Base-by-base conservation (phyloP, 1,284 basidiomycete genomes). In the Puccinia coronata region DNA sequence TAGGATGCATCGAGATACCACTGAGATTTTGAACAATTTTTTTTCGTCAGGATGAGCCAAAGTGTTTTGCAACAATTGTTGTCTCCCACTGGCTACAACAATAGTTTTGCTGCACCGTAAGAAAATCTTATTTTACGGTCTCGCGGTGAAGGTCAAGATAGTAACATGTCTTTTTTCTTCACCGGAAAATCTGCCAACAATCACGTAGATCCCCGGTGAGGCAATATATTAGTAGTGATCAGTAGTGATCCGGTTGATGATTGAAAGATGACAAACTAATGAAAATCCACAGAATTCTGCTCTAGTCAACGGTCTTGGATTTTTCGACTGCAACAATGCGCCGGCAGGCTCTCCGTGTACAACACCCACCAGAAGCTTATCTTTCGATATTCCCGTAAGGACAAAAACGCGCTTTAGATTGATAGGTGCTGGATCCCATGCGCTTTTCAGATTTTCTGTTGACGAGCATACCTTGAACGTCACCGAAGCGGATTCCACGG, bases 321-420 rank as follows among this genome's bases (percentile, higher is more conserved):
- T 57, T 25, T 79, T 71, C 18, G 47, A 79, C 71, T 79, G 77
- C 77, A 41, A 43, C 3, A 53, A 70, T 47, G 77, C 77, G 9
- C 47, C 28, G 18, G 65, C 49, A 16, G 53, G 25, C 25, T 16
- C 28, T n/a, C 41, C 16, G 16, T 79, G 77, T 49, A 57, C 31
- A 28, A 51, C 65, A 28, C 47, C 31, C n/a, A 71, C 16, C 31
- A 41, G 28, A 18, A 41, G 36, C 39, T 53, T 71, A 12, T n/a
- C 31, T 9, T 25, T 79, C 34, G 43, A 55, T 51, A 39, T 79
- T 41, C 47, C 34, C 14, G 31, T 41, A 12, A 36, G 67, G 6
- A 49, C 49, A 20, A 88, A 90, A 11, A 88, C 91, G 84, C 88
- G 90, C 4, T 84, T 91, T 51, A 20, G 77, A 34, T 25, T 79